Evolutionary conservation across 495 filamentous ascomycete genomes (phyloP), one percentile per base, ranked within the genome.

Genomic region (Penicillium atrosanguineum): DNA sequence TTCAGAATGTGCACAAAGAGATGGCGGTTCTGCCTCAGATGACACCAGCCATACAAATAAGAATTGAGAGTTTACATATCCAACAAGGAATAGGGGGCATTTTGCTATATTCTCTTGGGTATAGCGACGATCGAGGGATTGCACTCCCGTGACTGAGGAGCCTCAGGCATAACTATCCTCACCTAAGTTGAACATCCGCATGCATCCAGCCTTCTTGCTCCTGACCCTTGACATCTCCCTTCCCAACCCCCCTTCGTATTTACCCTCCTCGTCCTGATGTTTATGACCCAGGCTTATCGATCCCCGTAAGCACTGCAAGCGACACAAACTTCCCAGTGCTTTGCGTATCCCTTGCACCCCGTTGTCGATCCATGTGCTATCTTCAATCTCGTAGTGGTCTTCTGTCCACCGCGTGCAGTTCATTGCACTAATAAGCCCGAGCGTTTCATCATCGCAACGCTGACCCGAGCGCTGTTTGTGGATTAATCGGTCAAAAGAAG

Each of bases 141-240:
- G 31, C 15, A 53, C 21, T 49, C 47, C 50, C 28, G 44, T 48
- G 51, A 58, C 51, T 26, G 12, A 7, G n/a, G 45, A 49, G 48
- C 60, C 59, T 60, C 42, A 26, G 25, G 23, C 19, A 23, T 44
- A 2, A 14, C 8, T 34, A 12, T 34, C 31, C 11, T 34, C 31
- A 34, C 11, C 31, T 8, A 11, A 34, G 31, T 34, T 34, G 11
- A 31, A 3, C 31, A 50, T 52, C 53, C 51, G 46, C 40, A 57
- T 53, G 48, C 45, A 42, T 60, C 55, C 44, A 48, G 46, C 46
- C 54, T 46, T 48, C 53, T 47, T 45, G 46, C 29, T 40, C 18
- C 26, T 52, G 52, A 53, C 37, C 45, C 50, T 47, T 41, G 37
- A 39, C 15, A 7, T 36, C 40, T 25, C 23, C 41, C 19, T 36